Percentiles rank a stretch among this genome's conserved stretches.
Evolutionary conservation across 1,284 basidiomycete genomes (phyloP).

Genomic region (Schizophyllum amplum): DNA sequence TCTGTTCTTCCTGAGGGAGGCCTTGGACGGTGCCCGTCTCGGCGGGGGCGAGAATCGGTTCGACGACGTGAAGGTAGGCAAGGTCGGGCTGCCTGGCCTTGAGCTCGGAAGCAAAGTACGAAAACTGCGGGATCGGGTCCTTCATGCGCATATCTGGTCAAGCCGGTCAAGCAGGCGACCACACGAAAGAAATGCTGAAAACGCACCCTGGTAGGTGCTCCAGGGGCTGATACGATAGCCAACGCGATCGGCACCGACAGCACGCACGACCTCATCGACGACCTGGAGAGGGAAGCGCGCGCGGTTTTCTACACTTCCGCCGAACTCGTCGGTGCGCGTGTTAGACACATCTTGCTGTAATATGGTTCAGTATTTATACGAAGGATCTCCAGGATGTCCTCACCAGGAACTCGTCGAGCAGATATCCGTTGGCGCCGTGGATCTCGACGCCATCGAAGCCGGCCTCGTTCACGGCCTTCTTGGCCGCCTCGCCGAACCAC

Average conservation of each 20-base stretch:
- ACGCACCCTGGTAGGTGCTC: slow-evolving; percentile 28
- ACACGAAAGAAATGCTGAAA: not conserved
- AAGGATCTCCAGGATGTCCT: too few relatives aligned
- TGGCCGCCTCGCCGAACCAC: not conserved
- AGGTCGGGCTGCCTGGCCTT: slow-evolving; percentile 27
- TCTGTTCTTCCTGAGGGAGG: slow-evolving; percentile 10
- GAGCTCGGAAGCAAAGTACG: slow-evolving; percentile 29
- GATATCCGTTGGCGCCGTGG: slow-evolving; percentile 1
- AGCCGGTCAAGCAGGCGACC: slow-evolving; percentile 20
- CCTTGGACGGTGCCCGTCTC: slow-evolving; percentile 10
- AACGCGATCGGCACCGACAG: slow-evolving; percentile 13
- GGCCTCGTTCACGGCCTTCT: slow-evolving; percentile 1
- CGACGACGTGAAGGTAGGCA: slow-evolving; percentile 48
- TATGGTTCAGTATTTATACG: too few relatives aligned
- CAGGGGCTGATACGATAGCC: slow-evolving; percentile 29
- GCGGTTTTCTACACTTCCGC: slow-evolving; percentile 48
- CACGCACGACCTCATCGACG: slow-evolving; percentile 19
- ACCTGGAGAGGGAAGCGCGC: slow-evolving; percentile 38
- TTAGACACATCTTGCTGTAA: slow-evolving; percentile 31
- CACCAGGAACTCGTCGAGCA: not conserved
- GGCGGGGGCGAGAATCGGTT: slow-evolving; percentile 18
- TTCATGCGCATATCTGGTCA: slow-evolving; percentile 35
- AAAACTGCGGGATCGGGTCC: too few relatives aligned
- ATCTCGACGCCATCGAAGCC: too few relatives aligned
- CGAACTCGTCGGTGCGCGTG: too few relatives aligned